phyloP scores from a whole-genome alignment of 192 early-diverging fungal genomes.

The Podochytrium sp. region DNA sequence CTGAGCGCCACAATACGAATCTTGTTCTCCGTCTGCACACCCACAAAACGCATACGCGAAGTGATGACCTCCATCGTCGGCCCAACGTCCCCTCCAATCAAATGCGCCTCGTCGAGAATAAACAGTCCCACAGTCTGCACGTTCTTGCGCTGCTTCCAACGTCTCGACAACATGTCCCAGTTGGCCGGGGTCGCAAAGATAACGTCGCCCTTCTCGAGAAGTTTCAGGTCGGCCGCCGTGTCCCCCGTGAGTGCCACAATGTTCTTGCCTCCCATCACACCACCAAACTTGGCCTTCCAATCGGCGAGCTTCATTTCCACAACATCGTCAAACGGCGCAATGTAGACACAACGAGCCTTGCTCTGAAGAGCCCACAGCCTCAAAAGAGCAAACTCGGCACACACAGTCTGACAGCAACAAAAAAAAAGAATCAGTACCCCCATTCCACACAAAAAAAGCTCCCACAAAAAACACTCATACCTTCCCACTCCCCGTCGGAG shows the following conservation, averaged over 20 bases:
- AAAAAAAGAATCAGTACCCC: not conserved
- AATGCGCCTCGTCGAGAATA: constrained; percentile 92
- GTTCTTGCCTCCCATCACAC: constrained; percentile 83
- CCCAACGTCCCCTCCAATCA: constrained; percentile 89
- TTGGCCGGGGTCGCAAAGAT: constrained; percentile 85
- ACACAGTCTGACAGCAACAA: constrained; percentile 66
- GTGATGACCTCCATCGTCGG: constrained; percentile 93
- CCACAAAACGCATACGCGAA: constrained; percentile 92
- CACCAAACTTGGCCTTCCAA: constrained; percentile 83
- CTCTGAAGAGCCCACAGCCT: constrained; percentile 76
- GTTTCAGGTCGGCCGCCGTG: constrained; percentile 83
- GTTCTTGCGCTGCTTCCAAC: constrained; percentile 94
- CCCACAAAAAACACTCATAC: constrained; percentile 16
- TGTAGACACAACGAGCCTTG: constrained; percentile 79
- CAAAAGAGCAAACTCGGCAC: constrained; percentile 93
- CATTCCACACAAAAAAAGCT: not conserved
- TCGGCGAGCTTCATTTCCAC: constrained; percentile 75
- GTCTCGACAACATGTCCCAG: constrained; percentile 93
- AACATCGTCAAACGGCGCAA: constrained; percentile 88
- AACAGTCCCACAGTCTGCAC: constrained; percentile 89
- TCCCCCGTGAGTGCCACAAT: constrained; percentile 92
- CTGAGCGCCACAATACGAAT: constrained; percentile 93
- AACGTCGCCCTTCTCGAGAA: constrained; percentile 90
- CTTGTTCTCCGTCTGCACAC: constrained; percentile 71
- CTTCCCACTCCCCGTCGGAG: constrained; percentile 93